Evolutionary conservation across 169 alveolate genomes (phyloP), one percentile per base, ranked within the genome.

Genomic region (Eimeria sp.): DNA sequence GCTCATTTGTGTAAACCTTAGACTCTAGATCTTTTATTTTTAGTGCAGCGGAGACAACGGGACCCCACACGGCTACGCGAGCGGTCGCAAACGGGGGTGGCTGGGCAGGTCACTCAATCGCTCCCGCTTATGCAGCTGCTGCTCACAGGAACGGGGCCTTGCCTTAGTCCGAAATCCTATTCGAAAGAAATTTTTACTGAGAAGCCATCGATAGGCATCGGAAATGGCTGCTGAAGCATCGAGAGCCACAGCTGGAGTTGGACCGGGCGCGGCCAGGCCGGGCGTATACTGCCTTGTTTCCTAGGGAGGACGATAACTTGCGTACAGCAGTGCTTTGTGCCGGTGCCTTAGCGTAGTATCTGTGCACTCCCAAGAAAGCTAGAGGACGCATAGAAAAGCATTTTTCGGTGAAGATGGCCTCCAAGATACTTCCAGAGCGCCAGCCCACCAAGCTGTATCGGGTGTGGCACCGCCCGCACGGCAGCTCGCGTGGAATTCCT

Each of bases 381-480:
- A 13, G 80, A 71, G 16, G 27, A 16, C 54, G 58, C 30, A 13
- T 18, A 18, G 56, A 74, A 10, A 0, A 1, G 4, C 56, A 40
- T 13, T 71, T 25, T 71, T 52, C 80, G 4, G 14, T 33, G 56
- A 2, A 74, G 77, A 68, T n/a, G n/a, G 23, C 8, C 20, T 20
- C 54, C 9, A 40, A 20, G 56, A 74, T 74, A 56, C 56, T 56
- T 2, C 58, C 83, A 13, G 83, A 74, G 83, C 27, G n/a, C 25
- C 80, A 37, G n/a, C 80, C 33, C 10, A 52, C 87, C 58, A 78
- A 78, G 27, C 68, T 46, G 23, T 78, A 78, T 52, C 88, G 88
- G 62, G 88, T 78, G 88, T 78, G 88, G 88, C 66, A 4, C 14
- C 88, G 88, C 68, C 88, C 88, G 46, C 88, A 78, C 54, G 88